phyloP scores from a whole-genome alignment of 371 early-diverging fungal genomes.

The Nematocida ironsii region DNA sequence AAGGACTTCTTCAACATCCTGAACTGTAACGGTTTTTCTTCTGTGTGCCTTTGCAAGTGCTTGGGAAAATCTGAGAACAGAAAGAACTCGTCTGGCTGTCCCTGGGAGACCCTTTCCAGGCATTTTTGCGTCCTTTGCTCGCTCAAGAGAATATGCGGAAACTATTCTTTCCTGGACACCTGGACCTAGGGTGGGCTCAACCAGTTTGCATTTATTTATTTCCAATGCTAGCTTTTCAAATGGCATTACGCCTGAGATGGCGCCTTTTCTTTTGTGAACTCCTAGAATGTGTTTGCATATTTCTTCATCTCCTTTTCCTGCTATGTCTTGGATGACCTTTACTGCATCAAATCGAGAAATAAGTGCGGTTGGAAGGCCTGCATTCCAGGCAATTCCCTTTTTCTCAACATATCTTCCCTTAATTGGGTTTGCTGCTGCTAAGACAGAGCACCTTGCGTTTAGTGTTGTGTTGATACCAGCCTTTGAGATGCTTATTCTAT shows the following conservation, averaged over 20 bases:
- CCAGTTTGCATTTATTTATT: constrained; percentile 55
- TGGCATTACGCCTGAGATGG: constrained; percentile 6
- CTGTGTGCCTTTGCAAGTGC: constrained; percentile 72
- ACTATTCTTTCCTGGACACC: constrained; percentile 56
- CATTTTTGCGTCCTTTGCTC: constrained; percentile 73
- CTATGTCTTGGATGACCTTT: constrained; percentile 83
- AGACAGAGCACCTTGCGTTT: constrained; percentile 92
- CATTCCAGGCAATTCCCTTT: constrained; percentile 84
- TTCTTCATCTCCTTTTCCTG: constrained; percentile 77
- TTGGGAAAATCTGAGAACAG: constrained; percentile 79
- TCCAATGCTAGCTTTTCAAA: constrained; percentile 40
- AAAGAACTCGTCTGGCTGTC: constrained; percentile 76
- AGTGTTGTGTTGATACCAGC: constrained; percentile 97
- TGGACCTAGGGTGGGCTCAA: constrained; percentile 12
- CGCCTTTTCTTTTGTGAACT: constrained; percentile 56
- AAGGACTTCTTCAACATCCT: constrained; percentile 88
- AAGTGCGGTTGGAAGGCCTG: constrained; percentile 87
- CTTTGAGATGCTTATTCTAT: constrained; percentile 95
- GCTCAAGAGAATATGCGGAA: constrained; percentile 57
- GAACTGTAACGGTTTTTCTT: constrained; percentile 28
- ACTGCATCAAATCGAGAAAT: constrained; percentile 91
- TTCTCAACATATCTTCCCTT: constrained; percentile 84
- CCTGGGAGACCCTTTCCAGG: constrained; percentile 64
- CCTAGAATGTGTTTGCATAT: constrained; percentile 65
- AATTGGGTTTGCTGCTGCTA: constrained; percentile 94